Evolutionary conservation across 2,329 filamentous ascomycete genomes (phyloP).

Genomic region (Exophiala xenobiotica): DNA sequence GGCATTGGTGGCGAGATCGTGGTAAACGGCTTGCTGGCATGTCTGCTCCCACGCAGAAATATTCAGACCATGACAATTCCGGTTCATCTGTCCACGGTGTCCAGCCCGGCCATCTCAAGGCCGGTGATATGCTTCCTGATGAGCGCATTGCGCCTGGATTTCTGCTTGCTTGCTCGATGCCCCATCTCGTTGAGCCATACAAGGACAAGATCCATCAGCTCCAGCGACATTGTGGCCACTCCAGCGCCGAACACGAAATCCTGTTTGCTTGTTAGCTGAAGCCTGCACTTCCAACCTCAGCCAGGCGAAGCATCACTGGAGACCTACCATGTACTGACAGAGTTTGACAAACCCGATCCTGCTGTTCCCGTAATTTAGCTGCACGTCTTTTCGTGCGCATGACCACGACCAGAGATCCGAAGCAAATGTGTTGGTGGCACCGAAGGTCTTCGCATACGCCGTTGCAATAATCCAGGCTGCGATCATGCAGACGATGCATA

Average conservation of each 20-base stretch:
- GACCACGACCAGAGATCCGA: slow-evolving; percentile 8
- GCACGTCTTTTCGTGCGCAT: background rate
- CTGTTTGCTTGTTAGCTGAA: too few species aligned
- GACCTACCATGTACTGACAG: slow-evolving; percentile 7
- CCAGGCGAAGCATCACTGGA: background rate
- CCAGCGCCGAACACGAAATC: slow-evolving; percentile 7
- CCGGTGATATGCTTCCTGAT: slow-evolving; percentile 4
- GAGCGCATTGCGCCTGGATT: slow-evolving; percentile 1
- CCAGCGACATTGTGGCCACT: background rate
- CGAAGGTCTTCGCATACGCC: slow-evolving; percentile 4
- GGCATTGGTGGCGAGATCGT: too few species aligned
- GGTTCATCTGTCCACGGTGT: too few species aligned
- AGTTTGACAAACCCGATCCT: slow-evolving; percentile 1
- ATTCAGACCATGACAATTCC: background rate
- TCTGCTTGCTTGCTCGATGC: slow-evolving; percentile 2
- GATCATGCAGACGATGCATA: background rate
- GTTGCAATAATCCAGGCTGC: slow-evolving; percentile 1
- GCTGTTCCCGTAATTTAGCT: slow-evolving; percentile 8
- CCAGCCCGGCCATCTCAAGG: background rate
- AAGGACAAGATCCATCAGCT: slow-evolving; percentile 1
- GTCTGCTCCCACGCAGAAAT: background rate
- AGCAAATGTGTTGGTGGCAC: background rate
- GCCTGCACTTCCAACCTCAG: too few species aligned
- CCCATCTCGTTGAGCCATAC: slow-evolving; percentile 1
- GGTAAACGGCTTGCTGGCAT: too few species aligned